phyloP scores from a whole-genome alignment of 805 yeast species.

The Metschnikowia hibisci region DNA sequence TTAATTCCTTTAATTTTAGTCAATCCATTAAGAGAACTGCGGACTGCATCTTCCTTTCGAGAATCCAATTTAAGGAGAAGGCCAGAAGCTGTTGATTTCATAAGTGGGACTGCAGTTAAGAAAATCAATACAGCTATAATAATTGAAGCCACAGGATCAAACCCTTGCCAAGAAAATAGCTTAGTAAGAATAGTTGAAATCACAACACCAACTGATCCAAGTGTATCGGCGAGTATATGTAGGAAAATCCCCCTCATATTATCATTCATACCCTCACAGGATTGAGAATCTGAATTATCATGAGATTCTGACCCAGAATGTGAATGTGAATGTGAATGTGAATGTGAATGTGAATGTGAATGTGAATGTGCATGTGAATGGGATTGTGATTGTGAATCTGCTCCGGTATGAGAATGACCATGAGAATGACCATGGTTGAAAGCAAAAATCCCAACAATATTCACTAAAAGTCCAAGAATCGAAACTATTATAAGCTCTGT shows the following conservation, averaged over 20 bases:
- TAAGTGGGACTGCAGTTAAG: conserved; percentile 76
- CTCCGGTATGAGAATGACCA: conserved; percentile 43
- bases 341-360: conserved; percentile 29
- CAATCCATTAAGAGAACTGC: conserved; percentile 65
- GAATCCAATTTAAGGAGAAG: conserved; percentile 60
- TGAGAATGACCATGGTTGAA: conserved; percentile 75
- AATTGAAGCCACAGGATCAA: conserved; percentile 91
- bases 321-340: conserved; percentile 10
- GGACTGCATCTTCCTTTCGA: conserved; percentile 57
- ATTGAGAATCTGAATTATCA: neutral
- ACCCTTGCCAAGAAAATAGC: conserved; percentile 62
- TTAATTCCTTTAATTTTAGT: conserved; percentile 72
- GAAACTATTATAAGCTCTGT: conserved; percentile 84
- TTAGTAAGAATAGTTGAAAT: conserved; percentile 77
- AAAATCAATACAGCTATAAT: conserved; percentile 80
- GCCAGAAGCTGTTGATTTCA: conserved; percentile 74
- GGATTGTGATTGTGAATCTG: conserved; percentile 30
- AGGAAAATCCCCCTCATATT: conserved; percentile 93
- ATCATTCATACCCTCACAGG: conserved; percentile 34
- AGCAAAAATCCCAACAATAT: conserved; percentile 89
- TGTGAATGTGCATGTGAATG: conserved; percentile 36
- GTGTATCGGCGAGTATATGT: conserved; percentile 90
- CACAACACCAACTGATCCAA: conserved; percentile 97
- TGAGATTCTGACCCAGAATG: conserved; percentile 10
- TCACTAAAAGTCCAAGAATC: conserved; percentile 77